Percentiles rank a stretch among this genome's conserved stretches.
phyloP scores from a whole-genome alignment of 306 rosid species.

The Begonia fuchsioides region DNA sequence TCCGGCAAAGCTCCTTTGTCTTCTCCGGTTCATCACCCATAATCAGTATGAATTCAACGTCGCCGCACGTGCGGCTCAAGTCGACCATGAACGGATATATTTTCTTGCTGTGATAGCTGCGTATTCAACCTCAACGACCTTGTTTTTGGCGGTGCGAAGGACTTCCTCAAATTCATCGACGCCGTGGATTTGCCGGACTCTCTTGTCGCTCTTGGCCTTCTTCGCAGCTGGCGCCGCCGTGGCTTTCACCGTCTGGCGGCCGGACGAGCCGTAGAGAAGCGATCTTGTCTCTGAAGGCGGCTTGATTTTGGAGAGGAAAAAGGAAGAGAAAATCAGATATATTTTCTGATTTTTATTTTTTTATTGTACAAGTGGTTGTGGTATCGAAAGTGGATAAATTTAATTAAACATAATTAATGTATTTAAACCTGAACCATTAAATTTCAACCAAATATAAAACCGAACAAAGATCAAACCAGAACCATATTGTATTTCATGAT shows the following conservation, averaged over 20 bases:
- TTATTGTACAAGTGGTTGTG: too few relatives aligned
- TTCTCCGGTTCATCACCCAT: slow-evolving; percentile 70
- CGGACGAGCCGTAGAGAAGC: background rate
- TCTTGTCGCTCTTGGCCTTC: slow-evolving; percentile 26
- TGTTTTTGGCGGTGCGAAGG: slow-evolving; percentile 43
- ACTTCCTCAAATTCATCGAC: too few relatives aligned
- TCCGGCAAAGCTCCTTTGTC: too few relatives aligned
- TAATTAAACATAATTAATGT: too few relatives aligned
- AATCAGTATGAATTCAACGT: slow-evolving; percentile 60
- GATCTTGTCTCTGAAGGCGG: background rate
- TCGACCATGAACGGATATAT: slow-evolving; percentile 85
- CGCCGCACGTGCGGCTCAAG: slow-evolving; percentile 58
- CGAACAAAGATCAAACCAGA: too few relatives aligned
- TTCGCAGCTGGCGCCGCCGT: slow-evolving; percentile 31
- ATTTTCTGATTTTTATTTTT: too few relatives aligned
- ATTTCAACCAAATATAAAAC: too few relatives aligned
- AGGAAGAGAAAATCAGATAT: slow-evolving; percentile 8
- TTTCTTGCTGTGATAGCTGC: slow-evolving; percentile 40
- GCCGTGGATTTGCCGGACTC: slow-evolving; percentile 48
- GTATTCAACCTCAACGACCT: slow-evolving; percentile 72
- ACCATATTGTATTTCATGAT: too few relatives aligned
- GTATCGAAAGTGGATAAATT: too few relatives aligned
- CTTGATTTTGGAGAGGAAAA: slow-evolving; percentile 2
- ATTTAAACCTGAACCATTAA: too few relatives aligned
- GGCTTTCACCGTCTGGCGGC: slow-evolving; percentile 21